Conservation (phyloP, 495 filamentous ascomycete species). For the Aspergillus heteromorphus region DNA sequence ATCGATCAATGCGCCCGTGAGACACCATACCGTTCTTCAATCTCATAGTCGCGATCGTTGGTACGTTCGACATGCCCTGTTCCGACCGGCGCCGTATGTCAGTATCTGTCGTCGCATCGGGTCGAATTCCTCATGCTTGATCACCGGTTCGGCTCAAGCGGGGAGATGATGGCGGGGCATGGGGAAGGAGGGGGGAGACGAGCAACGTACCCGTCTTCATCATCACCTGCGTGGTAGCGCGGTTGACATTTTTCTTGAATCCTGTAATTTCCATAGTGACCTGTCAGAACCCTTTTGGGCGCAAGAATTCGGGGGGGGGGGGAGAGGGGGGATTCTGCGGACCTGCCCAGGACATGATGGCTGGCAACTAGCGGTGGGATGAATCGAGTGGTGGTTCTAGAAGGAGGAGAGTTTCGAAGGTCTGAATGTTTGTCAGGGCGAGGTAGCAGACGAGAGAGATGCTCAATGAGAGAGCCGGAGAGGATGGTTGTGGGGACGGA, state of each 20-base stretch:
- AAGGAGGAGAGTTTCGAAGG: not conserved
- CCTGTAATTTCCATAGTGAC: constrained; percentile 43
- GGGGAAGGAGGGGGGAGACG: constrained; percentile 11
- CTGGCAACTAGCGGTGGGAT: constrained; percentile 15
- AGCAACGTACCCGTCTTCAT: constrained; percentile 82
- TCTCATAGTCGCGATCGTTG: constrained; percentile 96
- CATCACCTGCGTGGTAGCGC: constrained; percentile 98
- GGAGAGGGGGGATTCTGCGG: constrained; percentile 11
- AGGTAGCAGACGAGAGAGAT: not conserved
- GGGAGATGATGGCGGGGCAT: not conserved
- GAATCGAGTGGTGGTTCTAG: not conserved
- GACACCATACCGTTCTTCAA: constrained; percentile 74
- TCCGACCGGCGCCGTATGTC: constrained; percentile 5
- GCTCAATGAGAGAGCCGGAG: not conserved
- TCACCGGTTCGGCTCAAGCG: constrained; percentile 3
- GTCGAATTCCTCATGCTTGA: not conserved
- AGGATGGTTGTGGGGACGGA: not conserved
- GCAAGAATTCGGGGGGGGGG: not conserved
- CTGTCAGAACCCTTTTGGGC: constrained; percentile 1
- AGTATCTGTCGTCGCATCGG: constrained; percentile 12
- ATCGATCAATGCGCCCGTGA: not conserved
- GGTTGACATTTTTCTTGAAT: constrained; percentile 98
- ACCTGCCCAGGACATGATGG: constrained; percentile 64
- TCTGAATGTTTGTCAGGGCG: not conserved
- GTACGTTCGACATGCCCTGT: constrained; percentile 94